A percentile compares a stretch with the other conserved stretches of the same genome.
These are phyloP conservation scores for Sporothrix globosa DNA, from an alignment of 2,329 filamentous ascomycete genomes.

Conservation along the genomic window DNA sequence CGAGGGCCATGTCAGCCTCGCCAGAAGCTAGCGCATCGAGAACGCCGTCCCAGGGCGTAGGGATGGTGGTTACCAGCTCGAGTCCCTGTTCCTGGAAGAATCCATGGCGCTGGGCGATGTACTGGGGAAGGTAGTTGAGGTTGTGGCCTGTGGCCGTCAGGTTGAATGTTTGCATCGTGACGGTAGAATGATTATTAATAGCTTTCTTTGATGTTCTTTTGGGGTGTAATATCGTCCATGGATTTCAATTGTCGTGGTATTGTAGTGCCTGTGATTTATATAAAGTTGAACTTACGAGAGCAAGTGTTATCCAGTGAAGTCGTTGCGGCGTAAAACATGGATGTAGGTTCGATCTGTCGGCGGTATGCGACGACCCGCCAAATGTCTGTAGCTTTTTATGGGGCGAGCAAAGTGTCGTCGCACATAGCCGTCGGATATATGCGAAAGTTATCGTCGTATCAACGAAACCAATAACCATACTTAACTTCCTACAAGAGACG, in stretches of 20 bases:
- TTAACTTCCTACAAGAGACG: no score
- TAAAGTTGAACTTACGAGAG: no score
- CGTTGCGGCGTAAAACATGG: no score
- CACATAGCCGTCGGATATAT: not conserved
- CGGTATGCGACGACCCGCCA: not conserved
- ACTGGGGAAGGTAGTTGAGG: constrained; percentile 42
- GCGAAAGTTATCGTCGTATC: not conserved
- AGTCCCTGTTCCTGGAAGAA: constrained; percentile 42
- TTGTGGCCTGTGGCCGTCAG: constrained; percentile 40
- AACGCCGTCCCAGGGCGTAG: constrained; percentile 40
- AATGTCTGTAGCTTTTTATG: not conserved
- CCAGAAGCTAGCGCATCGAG: constrained; percentile 38
- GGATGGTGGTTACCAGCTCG: constrained; percentile 40
- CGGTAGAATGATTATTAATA: not conserved
- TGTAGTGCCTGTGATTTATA: no score
- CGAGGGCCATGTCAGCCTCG: constrained; percentile 35
- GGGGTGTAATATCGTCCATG: not conserved
- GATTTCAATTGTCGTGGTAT: no score
- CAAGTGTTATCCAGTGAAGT: no score
- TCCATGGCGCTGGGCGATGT: constrained; percentile 42
- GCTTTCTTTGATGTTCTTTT: not conserved
- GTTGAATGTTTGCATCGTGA: constrained; percentile 33
- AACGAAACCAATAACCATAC: no score
- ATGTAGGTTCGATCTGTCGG: not conserved
- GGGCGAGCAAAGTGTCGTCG: not conserved